Base-by-base conservation (phyloP, 768 basidiomycete species). In the Coprinellus micaceus region DNA sequence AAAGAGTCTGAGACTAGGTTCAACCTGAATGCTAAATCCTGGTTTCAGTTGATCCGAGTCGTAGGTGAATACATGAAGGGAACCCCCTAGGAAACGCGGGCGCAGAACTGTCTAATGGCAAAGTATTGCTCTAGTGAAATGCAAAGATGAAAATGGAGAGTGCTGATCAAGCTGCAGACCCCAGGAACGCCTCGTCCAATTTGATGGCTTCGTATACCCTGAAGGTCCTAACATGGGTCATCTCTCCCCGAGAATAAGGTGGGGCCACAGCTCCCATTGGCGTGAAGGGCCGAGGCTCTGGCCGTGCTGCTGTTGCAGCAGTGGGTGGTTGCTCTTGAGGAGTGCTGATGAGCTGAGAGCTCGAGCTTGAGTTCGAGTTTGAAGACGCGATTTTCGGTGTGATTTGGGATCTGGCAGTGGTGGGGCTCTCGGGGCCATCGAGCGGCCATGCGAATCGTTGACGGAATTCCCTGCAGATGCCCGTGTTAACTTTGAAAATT, bases 181-280 rank as follows among this genome's bases (percentile, higher is more conserved):
- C 64, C 40, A 68, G 58, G n/a, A 67, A 46, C 0, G 60, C 41
- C 22, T 64, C 64, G 46, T 68, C 67, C 39, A 69, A 60, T 52
- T 85, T 85, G 54, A 75, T 69, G 13, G 82, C 82, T 48, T 79
- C 72, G 58, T 77, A 83, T 3, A 85, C 73, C 40, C 75, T 74
- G 61, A 85, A 75, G 2, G 76, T 78, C 36, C 83, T 78, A 5
- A 84, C 72, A 54, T 83, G 78, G 3, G 78, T 75, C 48, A 82
- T 71, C 25, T 81, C 81, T 9, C 74, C 58, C 21, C 59, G 55
- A 11, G 66, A 61, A 37, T 66, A 66, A 60, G 33, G 63, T 58
- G 51, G 68, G 61, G 59, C 63, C 59, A 53, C 47, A 28, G n/a
- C n/a, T n/a, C n/a, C 41, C 52, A 11, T 56, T 44, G 47, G 29